Evolutionary conservation across 305 asterid genomes (phyloP), one percentile per base, ranked within the genome.

Genomic region (Plantago rigida): DNA sequence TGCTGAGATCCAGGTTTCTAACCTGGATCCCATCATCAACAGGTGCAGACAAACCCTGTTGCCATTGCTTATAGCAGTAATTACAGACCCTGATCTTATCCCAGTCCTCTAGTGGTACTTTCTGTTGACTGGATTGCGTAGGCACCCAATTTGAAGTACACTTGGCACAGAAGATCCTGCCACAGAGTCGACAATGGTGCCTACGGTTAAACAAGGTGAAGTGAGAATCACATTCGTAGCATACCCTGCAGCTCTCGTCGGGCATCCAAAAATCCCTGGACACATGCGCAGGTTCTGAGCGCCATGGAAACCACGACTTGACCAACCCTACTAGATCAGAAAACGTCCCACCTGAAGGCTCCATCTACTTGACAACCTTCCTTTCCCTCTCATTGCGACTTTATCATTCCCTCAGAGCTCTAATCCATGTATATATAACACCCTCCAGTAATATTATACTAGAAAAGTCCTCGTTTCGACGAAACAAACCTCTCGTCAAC

Each of bases 251-350:
- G 64, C 97, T 92, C 77, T 83, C 75, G 70, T 92, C 99, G 69
- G 96, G 99, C 96, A 92, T 92, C 99, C 99, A 92, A 69, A 92
- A 92, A 75, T 89, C 99, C 82, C 94, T 83, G 3, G 96, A 84
- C 75, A 79, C 82, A 62, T 86, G 78, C 56, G 87, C 78, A 47
- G 94, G 92, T 72, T 85, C 93, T 17, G 82, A 67, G 74, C 84
- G 82, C 85, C 87, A 71, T 69, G 86, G 84, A 66, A 84, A 59
- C 99, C 97, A 92, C 45, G 91, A 80, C 77, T 86, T 89, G 3
- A 86, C 61, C 56, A 78, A 51, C 66, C 82, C 81, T 64, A 82
- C 62, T 67, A 82, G 79, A 79, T 83, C 95, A 59, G 92, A 71
- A 69, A 76, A 71, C 58, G 77, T 59, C 61, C 75, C 80, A 67